A percentile compares a stretch with the other conserved stretches of the same genome.
Evolutionary conservation across 179 eudicot species (phyloP).

Genomic region (Patellifolia procumbens): DNA sequence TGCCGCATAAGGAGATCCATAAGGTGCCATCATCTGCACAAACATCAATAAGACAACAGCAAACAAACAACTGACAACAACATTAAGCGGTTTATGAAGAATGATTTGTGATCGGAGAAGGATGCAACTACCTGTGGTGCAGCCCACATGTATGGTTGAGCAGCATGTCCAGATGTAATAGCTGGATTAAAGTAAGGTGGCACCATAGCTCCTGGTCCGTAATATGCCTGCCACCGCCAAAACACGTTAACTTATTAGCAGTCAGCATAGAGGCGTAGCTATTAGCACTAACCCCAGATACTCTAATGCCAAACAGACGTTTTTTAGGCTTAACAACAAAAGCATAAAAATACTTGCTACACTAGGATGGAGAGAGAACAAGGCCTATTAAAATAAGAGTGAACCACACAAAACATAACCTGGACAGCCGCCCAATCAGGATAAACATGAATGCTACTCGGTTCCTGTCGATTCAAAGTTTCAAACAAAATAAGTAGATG

Average conservation of each 20-base stretch:
- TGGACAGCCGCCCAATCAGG: constrained; percentile 98
- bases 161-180: constrained; percentile 69
- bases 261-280: neutral
- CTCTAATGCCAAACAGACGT: neutral
- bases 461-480: constrained; percentile 53
- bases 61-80: neutral
- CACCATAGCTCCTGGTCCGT: constrained; percentile 73
- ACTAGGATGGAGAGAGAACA: neutral
- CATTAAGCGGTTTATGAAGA: neutral
- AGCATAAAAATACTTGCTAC: neutral
- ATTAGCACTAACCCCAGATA: constrained; percentile 1
- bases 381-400: neutral
- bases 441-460: constrained; percentile 58
- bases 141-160: constrained; percentile 94
- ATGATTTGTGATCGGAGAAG: neutral
- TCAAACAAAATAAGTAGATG: neutral
- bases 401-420: constrained; percentile 39
- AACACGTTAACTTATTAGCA: neutral
- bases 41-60: constrained; percentile 19
- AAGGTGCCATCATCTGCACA: constrained; percentile 80
- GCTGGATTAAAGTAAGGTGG: constrained; percentile 77
- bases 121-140: constrained; percentile 68
- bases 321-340: neutral
- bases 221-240: constrained; percentile 62
- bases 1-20: constrained; percentile 91